phyloP scores from a whole-genome alignment of 305 asterid genomes.

The Fraxinus nigra region DNA sequence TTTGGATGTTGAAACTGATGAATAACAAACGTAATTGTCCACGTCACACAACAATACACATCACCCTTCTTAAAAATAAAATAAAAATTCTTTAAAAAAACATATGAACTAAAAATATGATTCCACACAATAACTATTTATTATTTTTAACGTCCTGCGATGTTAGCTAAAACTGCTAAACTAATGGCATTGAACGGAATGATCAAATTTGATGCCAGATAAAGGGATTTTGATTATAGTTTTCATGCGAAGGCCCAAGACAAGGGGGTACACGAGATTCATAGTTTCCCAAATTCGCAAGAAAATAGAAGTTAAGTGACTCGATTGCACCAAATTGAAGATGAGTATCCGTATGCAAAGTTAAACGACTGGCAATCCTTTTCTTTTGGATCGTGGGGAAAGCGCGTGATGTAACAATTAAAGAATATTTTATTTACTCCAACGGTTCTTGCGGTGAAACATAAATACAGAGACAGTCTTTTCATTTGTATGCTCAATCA shows the following conservation, averaged over 20 bases:
- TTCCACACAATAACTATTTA: no score
- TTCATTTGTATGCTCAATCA: background rate
- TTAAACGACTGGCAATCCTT: background rate
- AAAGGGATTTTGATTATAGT: no score
- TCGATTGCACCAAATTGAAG: background rate
- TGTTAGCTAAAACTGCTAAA: background rate
- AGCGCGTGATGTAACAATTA: background rate
- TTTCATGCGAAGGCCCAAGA: background rate
- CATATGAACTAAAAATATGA: no score
- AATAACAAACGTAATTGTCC: background rate
- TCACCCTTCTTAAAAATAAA: no score
- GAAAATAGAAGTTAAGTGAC: background rate
- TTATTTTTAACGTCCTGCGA: no score
- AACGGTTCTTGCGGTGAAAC: conserved; percentile 11
- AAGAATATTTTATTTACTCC: background rate
- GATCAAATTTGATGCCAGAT: no score
- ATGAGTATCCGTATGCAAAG: background rate
- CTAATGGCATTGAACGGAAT: no score
- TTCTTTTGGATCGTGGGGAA: background rate
- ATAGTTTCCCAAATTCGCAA: background rate
- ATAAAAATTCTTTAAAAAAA: no score
- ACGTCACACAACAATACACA: no score
- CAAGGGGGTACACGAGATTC: background rate
- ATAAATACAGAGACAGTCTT: conserved; percentile 24
- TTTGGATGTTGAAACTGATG: no score